Base-by-base conservation (phyloP, 176 grass and related monocot species). In the Saccharum spontaneum region DNA sequence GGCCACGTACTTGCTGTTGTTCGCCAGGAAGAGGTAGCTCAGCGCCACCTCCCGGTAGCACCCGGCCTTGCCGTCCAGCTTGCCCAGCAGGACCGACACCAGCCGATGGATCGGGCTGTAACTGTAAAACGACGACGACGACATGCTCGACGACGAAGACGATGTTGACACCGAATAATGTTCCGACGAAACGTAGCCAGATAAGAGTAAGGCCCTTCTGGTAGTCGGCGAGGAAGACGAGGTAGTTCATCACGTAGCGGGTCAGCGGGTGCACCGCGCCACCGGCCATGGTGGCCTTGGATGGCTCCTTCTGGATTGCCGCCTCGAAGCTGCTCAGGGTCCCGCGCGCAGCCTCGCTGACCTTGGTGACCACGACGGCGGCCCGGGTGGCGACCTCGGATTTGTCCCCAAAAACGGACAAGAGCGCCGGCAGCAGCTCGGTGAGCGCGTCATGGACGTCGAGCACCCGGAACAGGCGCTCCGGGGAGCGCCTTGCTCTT, bases 241-340 rank as follows among this genome's bases (percentile, higher is more conserved):
- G 80, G 82, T 92, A 94, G 84, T 97, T 97, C 92, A 97, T 97
- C 10, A 94, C 95, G 59, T 97, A 94, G 31, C 92, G 78, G 8
- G 90, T 92, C 30, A 97, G 83, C 1, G 88, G 90, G 79, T 91
- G 92, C 46, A 97, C 88, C 2, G 57, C 88, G 37, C 94, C 90
- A 48, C 92, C 90, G 12, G 90, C 30, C 22, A 59, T 43, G 8
- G 73, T 59, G 14, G 83, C 40, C 52, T 74, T 89, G 36, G 86
- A 79, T 7, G 81, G 18, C 55, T 94, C 88, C 68, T 84, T 91
- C 11, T 75, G 86, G 79, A 97, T 90, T 4, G 88, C 88, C 39
- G 82, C 79, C 87, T 97, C 94, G 31, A 94, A 91, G 63, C 84
- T 34, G 6, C 38, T 49, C 1, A 97, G 34, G 0, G 77, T 80